Conservation (phyloP, 225 moss, liverwort and hornwort genomes). For the Polytrichum commune region DNA sequence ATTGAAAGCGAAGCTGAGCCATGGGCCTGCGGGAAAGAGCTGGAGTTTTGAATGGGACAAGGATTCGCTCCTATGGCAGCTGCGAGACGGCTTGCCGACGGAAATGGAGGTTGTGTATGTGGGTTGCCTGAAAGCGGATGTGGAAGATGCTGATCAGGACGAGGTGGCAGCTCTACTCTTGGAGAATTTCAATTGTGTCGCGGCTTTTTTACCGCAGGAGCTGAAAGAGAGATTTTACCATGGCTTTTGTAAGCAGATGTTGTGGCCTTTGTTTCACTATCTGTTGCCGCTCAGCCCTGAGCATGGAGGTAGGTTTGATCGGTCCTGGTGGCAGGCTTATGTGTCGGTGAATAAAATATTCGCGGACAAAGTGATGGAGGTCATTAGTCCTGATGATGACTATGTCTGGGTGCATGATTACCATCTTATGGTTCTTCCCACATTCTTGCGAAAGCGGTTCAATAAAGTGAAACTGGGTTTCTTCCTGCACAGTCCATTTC, state of each 20-base stretch:
- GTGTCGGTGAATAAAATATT: constrained; percentile 93
- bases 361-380: constrained; percentile 99
- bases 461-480: constrained; percentile 95
- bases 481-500: constrained; percentile 95
- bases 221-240: constrained; percentile 78
- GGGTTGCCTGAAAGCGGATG: constrained; percentile 90
- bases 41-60: constrained; percentile 86
- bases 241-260: constrained; percentile 97
- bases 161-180: constrained; percentile 77
- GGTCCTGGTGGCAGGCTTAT: constrained; percentile 93
- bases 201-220: constrained; percentile 77
- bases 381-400: constrained; percentile 97
- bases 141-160: constrained; percentile 75
- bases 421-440: constrained; percentile 91
- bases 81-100: constrained; percentile 72
- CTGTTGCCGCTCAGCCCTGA: constrained; percentile 85
- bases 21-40: constrained; percentile 47
- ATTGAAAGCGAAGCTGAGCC: constrained; percentile 59
- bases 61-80: constrained; percentile 79
- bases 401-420: constrained; percentile 99
- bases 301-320: constrained; percentile 88
- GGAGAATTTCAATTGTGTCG: constrained; percentile 85
- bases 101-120: constrained; percentile 90
- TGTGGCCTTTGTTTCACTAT: constrained; percentile 98
- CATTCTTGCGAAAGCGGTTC: constrained; percentile 90